Percentiles rank a stretch among this genome's conserved stretches.
Conservation (phyloP, 129 eudicot genomes). For the Heracleum sosnowskyi region DNA sequence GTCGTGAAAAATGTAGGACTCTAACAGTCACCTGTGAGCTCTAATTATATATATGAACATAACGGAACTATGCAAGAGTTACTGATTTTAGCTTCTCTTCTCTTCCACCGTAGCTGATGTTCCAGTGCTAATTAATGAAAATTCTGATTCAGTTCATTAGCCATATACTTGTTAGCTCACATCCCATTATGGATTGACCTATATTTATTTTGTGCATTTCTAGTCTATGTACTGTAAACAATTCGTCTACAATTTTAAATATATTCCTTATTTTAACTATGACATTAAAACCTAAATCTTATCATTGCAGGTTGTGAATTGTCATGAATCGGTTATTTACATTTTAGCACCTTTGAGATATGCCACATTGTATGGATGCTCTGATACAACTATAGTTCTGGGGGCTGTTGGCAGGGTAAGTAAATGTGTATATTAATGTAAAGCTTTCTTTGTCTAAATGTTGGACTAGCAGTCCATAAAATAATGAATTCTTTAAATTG, state of each 20-base stretch:
- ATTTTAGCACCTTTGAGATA: slow-evolving; percentile 83
- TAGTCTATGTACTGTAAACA: too few species aligned
- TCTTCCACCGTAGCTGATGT: neutral
- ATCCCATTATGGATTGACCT: neutral
- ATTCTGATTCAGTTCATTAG: neutral
- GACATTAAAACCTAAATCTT: slow-evolving; percentile 2
- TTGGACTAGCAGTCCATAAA: neutral
- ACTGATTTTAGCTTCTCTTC: neutral
- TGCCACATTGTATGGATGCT: slow-evolving; percentile 93
- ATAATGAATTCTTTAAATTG: neutral
- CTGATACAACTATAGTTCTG: slow-evolving; percentile 91
- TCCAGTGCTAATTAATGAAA: neutral
- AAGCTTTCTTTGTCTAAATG: neutral
- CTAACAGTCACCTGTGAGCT: neutral
- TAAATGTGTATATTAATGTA: neutral
- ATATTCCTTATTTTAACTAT: neutral
- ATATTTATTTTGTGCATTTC: neutral
- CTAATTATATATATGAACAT: neutral
- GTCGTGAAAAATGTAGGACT: neutral
- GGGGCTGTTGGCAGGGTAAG: slow-evolving; percentile 99
- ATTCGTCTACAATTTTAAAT: neutral
- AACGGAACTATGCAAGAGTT: neutral
- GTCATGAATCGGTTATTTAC: slow-evolving; percentile 92
- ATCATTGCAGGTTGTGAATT: slow-evolving; percentile 62
- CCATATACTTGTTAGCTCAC: neutral